Conservation (phyloP, 2,329 filamentous ascomycete genomes). For the Apiospora sp. region DNA sequence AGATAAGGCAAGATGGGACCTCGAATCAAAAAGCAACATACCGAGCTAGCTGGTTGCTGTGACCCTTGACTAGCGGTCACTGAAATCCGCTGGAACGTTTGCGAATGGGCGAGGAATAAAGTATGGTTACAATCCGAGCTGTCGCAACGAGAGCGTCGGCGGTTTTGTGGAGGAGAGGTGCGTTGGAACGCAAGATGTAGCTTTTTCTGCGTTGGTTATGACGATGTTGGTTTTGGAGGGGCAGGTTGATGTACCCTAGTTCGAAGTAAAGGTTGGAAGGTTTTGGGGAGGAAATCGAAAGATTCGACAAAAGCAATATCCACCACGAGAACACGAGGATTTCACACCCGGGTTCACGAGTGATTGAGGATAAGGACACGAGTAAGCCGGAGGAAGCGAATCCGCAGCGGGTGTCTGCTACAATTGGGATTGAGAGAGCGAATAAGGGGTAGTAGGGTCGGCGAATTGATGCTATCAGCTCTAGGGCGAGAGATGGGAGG, state of each 20-base stretch:
- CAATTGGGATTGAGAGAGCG: not conserved
- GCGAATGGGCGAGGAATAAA: not conserved
- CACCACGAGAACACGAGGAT: slow-evolving; percentile 7
- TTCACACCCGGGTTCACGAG: not conserved
- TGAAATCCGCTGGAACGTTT: slow-evolving; percentile 14
- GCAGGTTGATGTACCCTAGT: slow-evolving; percentile 1
- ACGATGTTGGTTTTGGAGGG: slow-evolving; percentile 19
- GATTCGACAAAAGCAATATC: slow-evolving; percentile 8
- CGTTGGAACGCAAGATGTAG: slow-evolving; percentile 4
- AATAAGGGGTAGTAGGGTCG: not conserved
- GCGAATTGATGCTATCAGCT: not conserved
- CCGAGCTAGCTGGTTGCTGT: slow-evolving; percentile 6
- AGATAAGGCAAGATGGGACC: slow-evolving; percentile 5
- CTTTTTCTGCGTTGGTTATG: slow-evolving; percentile 14
- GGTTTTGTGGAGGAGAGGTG: slow-evolving; percentile 15
- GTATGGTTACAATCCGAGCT: not conserved
- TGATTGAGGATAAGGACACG: not conserved
- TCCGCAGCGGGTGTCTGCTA: slow-evolving; percentile 8
- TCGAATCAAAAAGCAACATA: slow-evolving; percentile 15
- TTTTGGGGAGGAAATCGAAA: slow-evolving; percentile 7
- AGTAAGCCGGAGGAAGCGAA: slow-evolving; percentile 2
- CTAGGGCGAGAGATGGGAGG: not conserved
- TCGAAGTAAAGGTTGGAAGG: not conserved
- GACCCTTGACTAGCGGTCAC: slow-evolving; percentile 16
- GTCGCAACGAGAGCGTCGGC: slow-evolving; percentile 10